Evolutionary conservation across 495 filamentous ascomycete genomes (phyloP), one percentile per base, ranked within the genome.

Genomic region (Neohortaea acidophila): DNA sequence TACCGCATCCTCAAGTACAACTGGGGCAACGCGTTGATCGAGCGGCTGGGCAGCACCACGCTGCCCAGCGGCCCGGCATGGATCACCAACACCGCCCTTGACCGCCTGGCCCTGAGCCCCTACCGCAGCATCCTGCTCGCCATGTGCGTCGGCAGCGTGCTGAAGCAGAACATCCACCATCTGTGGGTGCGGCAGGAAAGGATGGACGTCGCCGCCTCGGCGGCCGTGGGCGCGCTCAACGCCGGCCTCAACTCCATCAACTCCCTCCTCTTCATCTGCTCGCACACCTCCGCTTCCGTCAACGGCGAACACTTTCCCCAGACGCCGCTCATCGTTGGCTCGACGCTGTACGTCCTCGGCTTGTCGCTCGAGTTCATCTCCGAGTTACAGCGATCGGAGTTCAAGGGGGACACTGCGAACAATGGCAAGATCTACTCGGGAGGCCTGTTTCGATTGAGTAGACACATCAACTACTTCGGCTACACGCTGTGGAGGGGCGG

Each of bases 121-220:
- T 60, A 62, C 45, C 48, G 58, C 2, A 39, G 57, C 1, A 45
- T 70, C 15, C 47, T 76, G 1, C 42, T 73, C 21, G 49, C 39
- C 24, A 69, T 80, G 59, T 58, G 66, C 3, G 48, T 59, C 15
- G 69, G 64, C 18, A 56, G 52, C 36, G 51, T 58, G 37, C 29
- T 66, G 27, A 75, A 75, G 54, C 68, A 75, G 18, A 59, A 66
- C 40, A 62, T 60, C 51, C 64, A 60, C 57, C 49, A 60, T 2
- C 21, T 59, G 2, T 40, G 36, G 29, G 51, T 67, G 12, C 56
- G 53, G 3, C 47, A 61, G 23, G 63, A 72, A 33, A 59, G 62
- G 9, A 63, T 72, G 55, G 51, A 56, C 2, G 42, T 54, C 0
- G 1, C 18, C 0, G 51, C 53, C 6, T 68, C 65, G 0, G 26